phyloP scores from a whole-genome alignment of 208 protist genomes.

The Trypanosoma vivax region DNA sequence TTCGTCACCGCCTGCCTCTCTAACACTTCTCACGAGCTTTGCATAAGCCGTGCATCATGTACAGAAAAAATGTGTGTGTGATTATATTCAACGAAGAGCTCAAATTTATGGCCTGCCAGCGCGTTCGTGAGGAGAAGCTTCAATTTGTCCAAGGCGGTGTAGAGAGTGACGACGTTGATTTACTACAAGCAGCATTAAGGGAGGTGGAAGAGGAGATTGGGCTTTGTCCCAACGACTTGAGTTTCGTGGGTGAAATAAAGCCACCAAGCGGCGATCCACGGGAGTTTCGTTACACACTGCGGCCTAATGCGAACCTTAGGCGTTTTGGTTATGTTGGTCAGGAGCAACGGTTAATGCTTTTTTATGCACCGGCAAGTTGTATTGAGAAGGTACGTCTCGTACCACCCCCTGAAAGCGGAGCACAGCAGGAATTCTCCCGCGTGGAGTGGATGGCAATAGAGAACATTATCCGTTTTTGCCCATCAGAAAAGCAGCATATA shows the following conservation, averaged over 20 bases:
- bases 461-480: conserved; percentile 15
- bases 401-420: conserved; percentile 37
- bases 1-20: too few species aligned
- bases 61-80: conserved; percentile 69
- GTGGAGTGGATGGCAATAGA: conserved; percentile 23
- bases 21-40: too few species aligned
- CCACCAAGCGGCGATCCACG: conserved; percentile 53
- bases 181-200: conserved; percentile 45
- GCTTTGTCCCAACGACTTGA: conserved; percentile 31
- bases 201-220: conserved; percentile 78
- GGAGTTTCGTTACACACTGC: conserved; percentile 60
- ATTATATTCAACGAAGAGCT: conserved; percentile 69
- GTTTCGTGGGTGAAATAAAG: conserved; percentile 59
- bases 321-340: conserved; percentile 67
- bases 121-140: conserved; percentile 30
- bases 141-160: conserved; percentile 80
- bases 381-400: conserved; percentile 57
- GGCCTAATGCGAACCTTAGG: conserved; percentile 43
- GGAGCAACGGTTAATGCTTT: conserved; percentile 68
- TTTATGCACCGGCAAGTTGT: conserved; percentile 33
- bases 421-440: conserved; percentile 18
- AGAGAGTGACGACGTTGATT: conserved; percentile 45
- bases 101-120: conserved; percentile 54
- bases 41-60: conserved; percentile 30
- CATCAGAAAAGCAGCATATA: conserved; percentile 56